phyloP scores from a whole-genome alignment of 805 yeast genomes.

The Yamadazyma akitaensis region DNA sequence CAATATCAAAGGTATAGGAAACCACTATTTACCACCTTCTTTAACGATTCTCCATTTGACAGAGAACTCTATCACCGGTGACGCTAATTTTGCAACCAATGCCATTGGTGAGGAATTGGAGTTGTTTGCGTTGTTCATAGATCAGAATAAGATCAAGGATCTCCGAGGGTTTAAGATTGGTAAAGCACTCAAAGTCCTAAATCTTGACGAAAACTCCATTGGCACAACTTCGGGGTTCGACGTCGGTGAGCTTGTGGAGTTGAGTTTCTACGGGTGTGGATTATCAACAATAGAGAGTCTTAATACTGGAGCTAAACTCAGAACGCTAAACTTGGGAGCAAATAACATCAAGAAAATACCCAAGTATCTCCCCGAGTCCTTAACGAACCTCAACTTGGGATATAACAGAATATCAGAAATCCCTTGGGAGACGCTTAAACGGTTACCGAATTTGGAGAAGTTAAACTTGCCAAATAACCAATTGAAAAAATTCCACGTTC shows the following conservation, averaged over 20 bases:
- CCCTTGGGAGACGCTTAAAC: constrained; percentile 7
- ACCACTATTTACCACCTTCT: constrained; percentile 14
- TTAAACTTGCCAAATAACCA: constrained; percentile 15
- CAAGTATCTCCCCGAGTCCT: constrained; percentile 10
- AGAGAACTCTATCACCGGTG: constrained; percentile 16
- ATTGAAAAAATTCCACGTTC: not conserved
- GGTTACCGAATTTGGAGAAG: constrained; percentile 5
- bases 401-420: constrained; percentile 11
- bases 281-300: constrained; percentile 11
- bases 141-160: constrained; percentile 14
- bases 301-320: constrained; percentile 1
- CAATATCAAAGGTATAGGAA: constrained; percentile 4
- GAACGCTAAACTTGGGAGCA: constrained; percentile 13
- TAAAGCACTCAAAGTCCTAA: constrained; percentile 11
- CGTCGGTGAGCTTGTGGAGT: constrained; percentile 12
- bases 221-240: constrained; percentile 6
- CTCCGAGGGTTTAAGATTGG: constrained; percentile 16
- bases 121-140: constrained; percentile 16
- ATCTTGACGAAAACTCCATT: constrained; percentile 18
- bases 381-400: constrained; percentile 10
- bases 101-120: constrained; percentile 10
- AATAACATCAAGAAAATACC: constrained; percentile 11
- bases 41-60: constrained; percentile 16
- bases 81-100: constrained; percentile 15
- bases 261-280: constrained; percentile 19